These are phyloP conservation scores for Agrocybe pediades DNA, from an alignment of 768 basidiomycete species.

Conservation along the genomic window DNA sequence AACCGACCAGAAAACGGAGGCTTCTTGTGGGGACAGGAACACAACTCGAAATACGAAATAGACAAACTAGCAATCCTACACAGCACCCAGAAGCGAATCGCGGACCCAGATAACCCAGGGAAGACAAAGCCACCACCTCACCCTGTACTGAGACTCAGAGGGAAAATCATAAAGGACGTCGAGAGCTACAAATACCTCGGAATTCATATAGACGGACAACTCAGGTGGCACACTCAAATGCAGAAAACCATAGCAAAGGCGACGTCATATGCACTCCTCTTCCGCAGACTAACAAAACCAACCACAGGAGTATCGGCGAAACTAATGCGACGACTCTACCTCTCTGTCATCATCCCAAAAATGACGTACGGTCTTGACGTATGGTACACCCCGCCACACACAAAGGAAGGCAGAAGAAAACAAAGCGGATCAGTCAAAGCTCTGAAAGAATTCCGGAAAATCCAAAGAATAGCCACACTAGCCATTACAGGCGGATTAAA, in stretches of 20 bases:
- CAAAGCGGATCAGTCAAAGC: constrained; percentile 5
- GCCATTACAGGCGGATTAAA: constrained; percentile 9
- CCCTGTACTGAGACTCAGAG: neutral
- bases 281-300: too few relatives aligned
- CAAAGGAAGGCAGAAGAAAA: neutral
- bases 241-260: constrained; percentile 8
- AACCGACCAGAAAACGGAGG: constrained; percentile 15
- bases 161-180: too few relatives aligned
- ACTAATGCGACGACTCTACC: too few relatives aligned
- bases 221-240: constrained; percentile 6
- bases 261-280: neutral
- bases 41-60: constrained; percentile 32
- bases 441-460: neutral
- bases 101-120: neutral
- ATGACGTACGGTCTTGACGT: constrained; percentile 7
- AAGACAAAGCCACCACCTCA: neutral
- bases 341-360: too few relatives aligned
- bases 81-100: constrained; percentile 15
- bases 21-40: constrained; percentile 24
- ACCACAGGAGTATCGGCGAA: too few relatives aligned
- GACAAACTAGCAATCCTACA: constrained; percentile 27
- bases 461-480: constrained; percentile 6
- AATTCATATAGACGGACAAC: constrained; percentile 4
- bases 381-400: constrained; percentile 11
- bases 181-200: constrained; percentile 8